Evolutionary conservation across 2,329 filamentous ascomycete genomes (phyloP), one percentile per base, ranked within the genome.

Genomic region (Fusarium circinatum): DNA sequence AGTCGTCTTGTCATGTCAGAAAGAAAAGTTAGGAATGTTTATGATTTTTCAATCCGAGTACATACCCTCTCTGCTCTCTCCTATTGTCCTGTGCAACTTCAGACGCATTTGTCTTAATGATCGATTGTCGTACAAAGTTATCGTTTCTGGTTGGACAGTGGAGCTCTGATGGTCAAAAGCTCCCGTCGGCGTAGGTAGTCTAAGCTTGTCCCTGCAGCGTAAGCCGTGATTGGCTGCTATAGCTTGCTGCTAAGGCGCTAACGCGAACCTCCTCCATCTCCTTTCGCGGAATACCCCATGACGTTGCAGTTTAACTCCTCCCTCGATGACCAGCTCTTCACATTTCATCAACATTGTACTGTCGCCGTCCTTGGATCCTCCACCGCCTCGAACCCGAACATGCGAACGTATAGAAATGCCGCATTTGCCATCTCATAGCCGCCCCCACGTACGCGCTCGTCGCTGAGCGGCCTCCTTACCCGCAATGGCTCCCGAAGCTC

Each of bases 401-500:
- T 72, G 75, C 72, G 32, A 57, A 52, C 64, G 72, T 65, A 69
- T 67, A 74, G 80, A 78, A 72, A 82, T 82, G 81, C 80, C 71
- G 70, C 72, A 78, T 71, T 66, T 76, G 76, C 63, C 74, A 51
- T 70, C 66, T 65, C 65, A 70, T 75, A 78, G 74, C 64, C 74
- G 75, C 68, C 65, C 66, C 60, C 61, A 76, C 67, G 73, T 71
- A 78, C 74, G 76, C 75, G 76, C 75, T 77, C 76, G 78, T 70
- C 75, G 73, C 74, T 81, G 79, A 82, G 78, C 68, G 74, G 70
- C 56, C 74, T 74, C 68, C 72, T 65, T 61, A 70, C 52, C 30
- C 80, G 84, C 76, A 80, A 89, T 89, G 87, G 82, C 86, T 76
- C 82, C 85, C 76, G 85, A 88, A 78, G 80, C 79, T 75, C 78